Base-by-base conservation (phyloP, 495 filamentous ascomycete species). In the Collariella sp. region DNA sequence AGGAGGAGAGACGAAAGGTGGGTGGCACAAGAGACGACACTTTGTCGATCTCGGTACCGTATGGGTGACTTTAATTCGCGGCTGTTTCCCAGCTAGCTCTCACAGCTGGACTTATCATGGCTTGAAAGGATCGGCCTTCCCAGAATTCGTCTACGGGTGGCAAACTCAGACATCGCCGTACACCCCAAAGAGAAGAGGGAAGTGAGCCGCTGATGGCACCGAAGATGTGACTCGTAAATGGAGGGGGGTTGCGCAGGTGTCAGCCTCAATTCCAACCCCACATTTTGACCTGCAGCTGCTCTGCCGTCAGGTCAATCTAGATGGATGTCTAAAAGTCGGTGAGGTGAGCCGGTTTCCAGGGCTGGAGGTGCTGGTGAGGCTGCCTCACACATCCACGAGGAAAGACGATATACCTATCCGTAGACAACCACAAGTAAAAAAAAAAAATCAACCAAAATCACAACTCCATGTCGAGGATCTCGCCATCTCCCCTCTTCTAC, bases 201-300 rank as follows among this genome's bases (percentile, higher is more conserved):
- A 2, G 1, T 39, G 4, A 7, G 11, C 12, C 9, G 15, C 35
- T 1, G n/a, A n/a, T n/a, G 16, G 2, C 7, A 18, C 7, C 7
- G 22, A 13, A 15, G 2, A 5, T 18, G 29, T 50, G 54, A 45
- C 24, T 24, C 50, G 54, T 45, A 46, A 52, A 39, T 15, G 24
- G 46, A 43, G 46, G 46, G 39, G 46, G 39, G 39, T 26, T 35
- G 18, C 26, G 26, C 6, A 9, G 50, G 16, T 26, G 47, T 55
- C 57, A 60, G 57, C 57, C 47, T 60, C 53, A 52, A 42, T 34
- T 24, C 31, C 41, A 52, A 60, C 57, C 53, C 57, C 57, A 56
- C 57, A 45, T 16, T 31, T 15, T 50, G 26, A 36, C 36, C 31
- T 43, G 54, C 47, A 56, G 23, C 22, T 43, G 45, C 40, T 38